phyloP scores from a whole-genome alignment of 768 basidiomycete genomes.

The Heimioporus sp. region DNA sequence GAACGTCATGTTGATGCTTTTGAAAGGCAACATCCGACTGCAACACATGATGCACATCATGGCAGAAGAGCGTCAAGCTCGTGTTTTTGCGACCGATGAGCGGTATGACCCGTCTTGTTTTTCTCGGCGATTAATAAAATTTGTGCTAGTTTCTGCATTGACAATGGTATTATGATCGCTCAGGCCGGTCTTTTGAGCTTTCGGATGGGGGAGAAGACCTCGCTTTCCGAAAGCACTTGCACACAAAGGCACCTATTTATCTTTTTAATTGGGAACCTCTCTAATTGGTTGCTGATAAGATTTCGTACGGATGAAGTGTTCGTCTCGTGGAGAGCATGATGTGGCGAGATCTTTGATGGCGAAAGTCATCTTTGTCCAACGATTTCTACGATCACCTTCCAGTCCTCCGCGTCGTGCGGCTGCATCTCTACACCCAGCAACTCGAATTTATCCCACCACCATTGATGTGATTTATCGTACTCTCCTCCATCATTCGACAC shows the following conservation, averaged over 20 bases:
- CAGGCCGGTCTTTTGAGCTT: conserved; percentile 92
- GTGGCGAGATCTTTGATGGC: not conserved
- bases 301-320: conserved; percentile 95
- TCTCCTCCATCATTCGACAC: conserved; percentile 38
- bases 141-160: conserved; percentile 89
- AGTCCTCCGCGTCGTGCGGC: conserved; percentile 42
- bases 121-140: not conserved
- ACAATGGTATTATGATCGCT: conserved; percentile 99
- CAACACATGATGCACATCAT: conserved; percentile 99
- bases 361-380: conserved; percentile 34
- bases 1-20: not conserved
- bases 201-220: conserved; percentile 85
- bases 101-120: conserved; percentile 47
- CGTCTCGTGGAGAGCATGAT: conserved; percentile 73
- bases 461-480: conserved; percentile 56
- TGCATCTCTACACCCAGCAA: conserved; percentile 41
- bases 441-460: conserved; percentile 81
- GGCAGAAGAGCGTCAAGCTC: conserved; percentile 86
- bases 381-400: conserved; percentile 49
- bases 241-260: conserved; percentile 71
- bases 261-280: not conserved
- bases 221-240: conserved; percentile 77
- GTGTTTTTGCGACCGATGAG: conserved; percentile 94
- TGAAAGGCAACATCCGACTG: conserved; percentile 82
- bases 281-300: conserved; percentile 41